Evolutionary conservation across 176 grass and related monocot species (phyloP), one percentile per base, ranked within the genome.

Genomic region (Raddia distichophylla): DNA sequence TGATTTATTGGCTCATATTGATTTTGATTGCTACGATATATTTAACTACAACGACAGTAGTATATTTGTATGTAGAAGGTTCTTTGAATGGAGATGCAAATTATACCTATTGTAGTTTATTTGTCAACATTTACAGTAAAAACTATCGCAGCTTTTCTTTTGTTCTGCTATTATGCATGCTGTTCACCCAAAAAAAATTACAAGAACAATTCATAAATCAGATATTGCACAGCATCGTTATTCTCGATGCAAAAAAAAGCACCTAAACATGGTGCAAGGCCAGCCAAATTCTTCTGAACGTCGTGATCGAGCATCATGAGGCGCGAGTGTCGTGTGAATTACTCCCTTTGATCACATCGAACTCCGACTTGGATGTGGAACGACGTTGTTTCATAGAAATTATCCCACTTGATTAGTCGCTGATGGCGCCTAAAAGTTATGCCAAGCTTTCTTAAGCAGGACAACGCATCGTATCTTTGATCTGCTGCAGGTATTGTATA

Each of bases 281-380:
- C n/a, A 33, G 76, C 64, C 59, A 46, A 86, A 56, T 55, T 73
- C 20, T 53, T 5, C 58, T 66, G 49, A 13, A 54, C 55, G 20
- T 22, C 64, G 34, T 79, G 76, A 57, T 58, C 6, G 71, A 80
- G 61, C 17, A 50, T 15, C 67, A 16, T 45, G 58, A 74, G 69
- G 48, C 4, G 50, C 4, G 11, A 40, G 47, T 73, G 59, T 74
- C 76, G 76, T 73, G 76, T 56, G 49, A 73, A 22, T 72, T 73
- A 86, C 84, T 74, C 59, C 27, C 40, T 47, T 19, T 75, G 20
- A 80, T 80, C 69, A 84, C 75, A 69, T 57, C 55, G 17, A 20
- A 70, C 10, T 63, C 13, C 69, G 40, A 45, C 71, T 56, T 58
- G 22, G 49, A 74, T 71, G 17, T 45, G 75, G 20, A 69, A 64